Base-by-base conservation (phyloP, 768 basidiomycete genomes). In the Rossbeevera mucosa region DNA sequence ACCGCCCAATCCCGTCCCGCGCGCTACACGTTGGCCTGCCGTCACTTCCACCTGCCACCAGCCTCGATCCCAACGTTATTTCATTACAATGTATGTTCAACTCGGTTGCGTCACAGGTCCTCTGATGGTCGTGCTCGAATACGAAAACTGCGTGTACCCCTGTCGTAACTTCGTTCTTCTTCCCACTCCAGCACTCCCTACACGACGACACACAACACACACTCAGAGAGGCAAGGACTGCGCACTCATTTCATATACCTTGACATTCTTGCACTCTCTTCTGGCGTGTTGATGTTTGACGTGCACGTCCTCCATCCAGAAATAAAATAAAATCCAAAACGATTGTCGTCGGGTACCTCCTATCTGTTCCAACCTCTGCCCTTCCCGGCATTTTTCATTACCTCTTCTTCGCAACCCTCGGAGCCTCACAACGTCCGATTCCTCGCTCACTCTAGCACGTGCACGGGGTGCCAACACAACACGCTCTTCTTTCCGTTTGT, bases 381-480 rank as follows among this genome's bases (percentile, higher is more conserved):
- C 18, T 30, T 60, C 50, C 48, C 53, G 51, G 53, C 53, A 62
- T 54, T 8, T 36, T 36, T 36, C 33, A 36, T 49, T 56, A 51
- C 50, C 43, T 55, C 45, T 41, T 29, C 22, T 41, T 29, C 22
- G 8, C 30, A 42, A 21, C n/a, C 57, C 60, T 62, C 59, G 59
- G 59, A 60, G 59, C 33, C 59, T 38, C 25, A 9, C 60, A 62
- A 61, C 53, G 40, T 62, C 60, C 60, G 60, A 44, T 36, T 9
- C 33, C 33, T 36, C 33, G 33, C 33, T 36, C n/a, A 8, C 14
- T 36, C n/a, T 36, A 18, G n/a, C 33, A 18, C 33, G n/a, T 36
- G 33, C 33, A n/a, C 33, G n/a, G n/a, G 33, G 33, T 36, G 33
- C 33, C 33, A 36, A 36, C 33, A 36, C 22, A 24, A 21, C 41